A percentile compares a stretch with the other conserved stretches of the same genome.
Conservation (phyloP, 352 stramenopile genomes). For the Pythium utonaiense region DNA sequence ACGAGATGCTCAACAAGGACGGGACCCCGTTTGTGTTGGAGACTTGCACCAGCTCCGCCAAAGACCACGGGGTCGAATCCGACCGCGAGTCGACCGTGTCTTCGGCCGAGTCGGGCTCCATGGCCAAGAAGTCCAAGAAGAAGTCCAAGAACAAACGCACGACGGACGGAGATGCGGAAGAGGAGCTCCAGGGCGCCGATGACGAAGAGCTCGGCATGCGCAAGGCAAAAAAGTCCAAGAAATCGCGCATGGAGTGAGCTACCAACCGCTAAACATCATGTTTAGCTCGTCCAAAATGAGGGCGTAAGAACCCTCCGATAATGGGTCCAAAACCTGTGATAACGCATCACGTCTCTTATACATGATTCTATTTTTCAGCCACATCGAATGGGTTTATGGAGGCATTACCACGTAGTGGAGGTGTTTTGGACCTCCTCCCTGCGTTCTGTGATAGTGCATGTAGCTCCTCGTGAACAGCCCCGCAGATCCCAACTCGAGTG, state of each 20-base stretch:
- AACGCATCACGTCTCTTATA: background rate
- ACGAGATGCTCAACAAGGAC: slow-evolving; percentile 72
- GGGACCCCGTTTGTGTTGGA: slow-evolving; percentile 13
- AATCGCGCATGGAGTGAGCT: slow-evolving; percentile 16
- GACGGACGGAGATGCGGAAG: slow-evolving; percentile 14
- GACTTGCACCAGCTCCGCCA: background rate
- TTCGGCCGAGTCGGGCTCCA: slow-evolving; percentile 8
- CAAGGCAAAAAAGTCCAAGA: slow-evolving; percentile 26
- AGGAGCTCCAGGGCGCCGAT: background rate
- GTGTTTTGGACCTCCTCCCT: slow-evolving; percentile 1
- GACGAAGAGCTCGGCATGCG: slow-evolving; percentile 16
- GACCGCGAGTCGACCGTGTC: slow-evolving; percentile 12
- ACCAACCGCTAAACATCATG: background rate
- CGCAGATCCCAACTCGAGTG: background rate
- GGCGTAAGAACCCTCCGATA: background rate
- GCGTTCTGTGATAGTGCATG: background rate
- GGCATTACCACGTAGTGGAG: background rate
- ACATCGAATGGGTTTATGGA: background rate
- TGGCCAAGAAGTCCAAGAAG: slow-evolving; percentile 24
- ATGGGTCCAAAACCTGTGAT: background rate
- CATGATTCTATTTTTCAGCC: too few relatives aligned
- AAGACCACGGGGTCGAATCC: background rate
- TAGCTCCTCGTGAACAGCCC: background rate
- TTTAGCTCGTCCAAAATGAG: background rate
- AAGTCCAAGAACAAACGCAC: slow-evolving; percentile 26